Evolutionary conservation across 495 filamentous ascomycete genomes (phyloP), one percentile per base, ranked within the genome.

Genomic region (Penicillium paradoxum): DNA sequence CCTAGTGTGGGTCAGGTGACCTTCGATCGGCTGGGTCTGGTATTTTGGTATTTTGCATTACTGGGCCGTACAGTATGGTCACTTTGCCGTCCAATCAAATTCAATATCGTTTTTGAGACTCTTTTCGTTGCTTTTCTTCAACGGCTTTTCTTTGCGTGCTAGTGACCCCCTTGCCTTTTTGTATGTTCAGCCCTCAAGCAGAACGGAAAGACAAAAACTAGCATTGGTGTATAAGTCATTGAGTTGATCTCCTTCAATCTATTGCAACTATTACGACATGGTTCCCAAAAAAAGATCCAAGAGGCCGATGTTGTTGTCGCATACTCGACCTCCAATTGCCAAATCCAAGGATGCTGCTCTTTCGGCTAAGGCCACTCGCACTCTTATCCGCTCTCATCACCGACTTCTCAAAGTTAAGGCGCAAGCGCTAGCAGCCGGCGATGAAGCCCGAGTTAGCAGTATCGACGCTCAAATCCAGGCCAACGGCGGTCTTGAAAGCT

Each of bases 341-440:
- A 71, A 67, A 50, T 65, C 75, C 5, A 80, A 79, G 49, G 73
- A 78, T 17, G 62, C 75, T 40, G 68, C 77, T n/a, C 80, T 96
- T 34, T 90, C 91, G 14, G 83, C 90, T 41, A 90, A 88, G 62
- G 81, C 83, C 24, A 91, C 88, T 5, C 84, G 90, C 49, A 80
- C 81, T 47, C 73, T 96, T 48, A 96, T 99, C 60, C 85, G 88
- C 55, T 80, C 79, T 25, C 88, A 95, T 65, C 93, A 99, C 65
- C 80, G 81, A 24, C 79, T 97, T 33, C 79, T 91, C 58, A 97
- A 97, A 73, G 73, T 79, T 38, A 80, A 82, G 42, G 78, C 81
- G 5, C 81, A 85, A 59, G 93, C 93, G 15, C 36, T 83, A 9
- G 65, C 75, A 19, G 77, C 76, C 40, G 83, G 85, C 22, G 87